Conservation (phyloP, 2,329 filamentous ascomycete genomes). For the Aspergillus aculeatus region DNA sequence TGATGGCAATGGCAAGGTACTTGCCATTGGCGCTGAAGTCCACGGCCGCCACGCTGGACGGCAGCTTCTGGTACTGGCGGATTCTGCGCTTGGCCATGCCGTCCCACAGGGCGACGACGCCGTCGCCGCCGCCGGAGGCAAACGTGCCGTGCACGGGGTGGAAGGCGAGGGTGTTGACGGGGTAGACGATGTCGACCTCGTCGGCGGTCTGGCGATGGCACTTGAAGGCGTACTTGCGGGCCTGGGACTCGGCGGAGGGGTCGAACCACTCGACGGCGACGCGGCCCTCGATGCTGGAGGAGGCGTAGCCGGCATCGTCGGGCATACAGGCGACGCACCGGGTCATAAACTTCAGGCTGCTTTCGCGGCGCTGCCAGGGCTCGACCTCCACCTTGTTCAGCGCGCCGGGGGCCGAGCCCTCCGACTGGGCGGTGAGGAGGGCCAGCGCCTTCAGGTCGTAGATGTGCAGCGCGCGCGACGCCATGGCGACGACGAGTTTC, state of each 20-base stretch:
- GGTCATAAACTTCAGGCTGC: conserved; percentile 93
- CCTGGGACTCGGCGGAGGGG: conserved; percentile 79
- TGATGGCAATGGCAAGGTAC: conserved; percentile 75
- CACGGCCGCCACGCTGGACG: conserved; percentile 73
- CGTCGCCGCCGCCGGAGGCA: conserved; percentile 84
- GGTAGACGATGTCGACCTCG: conserved; percentile 79
- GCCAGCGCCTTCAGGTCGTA: conserved; percentile 77
- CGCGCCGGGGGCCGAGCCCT: conserved; percentile 31
- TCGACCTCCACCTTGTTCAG: conserved; percentile 54
- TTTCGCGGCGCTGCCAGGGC: conserved; percentile 92
- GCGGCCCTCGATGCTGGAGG: conserved; percentile 87
- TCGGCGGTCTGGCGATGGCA: conserved; percentile 78
- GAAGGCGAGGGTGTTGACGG: conserved; percentile 86
- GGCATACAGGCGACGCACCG: conserved; percentile 94
- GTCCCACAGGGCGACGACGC: conserved; percentile 91
- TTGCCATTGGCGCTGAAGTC: conserved; percentile 76
- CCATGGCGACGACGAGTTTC: conserved; percentile 94
- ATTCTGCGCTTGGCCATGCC: conserved; percentile 86
- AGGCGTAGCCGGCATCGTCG: conserved; percentile 90
- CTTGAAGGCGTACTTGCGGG: conserved; percentile 97
- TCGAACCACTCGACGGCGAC: conserved; percentile 99
- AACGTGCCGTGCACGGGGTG: conserved; percentile 82
- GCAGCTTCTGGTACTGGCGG: conserved; percentile 82
- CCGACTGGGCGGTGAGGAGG: conserved; percentile 51
- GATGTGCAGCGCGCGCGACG: conserved; percentile 86